Evolutionary conservation across 1,284 basidiomycete genomes (phyloP).

Genomic region (Singerocomus inundabilis): DNA sequence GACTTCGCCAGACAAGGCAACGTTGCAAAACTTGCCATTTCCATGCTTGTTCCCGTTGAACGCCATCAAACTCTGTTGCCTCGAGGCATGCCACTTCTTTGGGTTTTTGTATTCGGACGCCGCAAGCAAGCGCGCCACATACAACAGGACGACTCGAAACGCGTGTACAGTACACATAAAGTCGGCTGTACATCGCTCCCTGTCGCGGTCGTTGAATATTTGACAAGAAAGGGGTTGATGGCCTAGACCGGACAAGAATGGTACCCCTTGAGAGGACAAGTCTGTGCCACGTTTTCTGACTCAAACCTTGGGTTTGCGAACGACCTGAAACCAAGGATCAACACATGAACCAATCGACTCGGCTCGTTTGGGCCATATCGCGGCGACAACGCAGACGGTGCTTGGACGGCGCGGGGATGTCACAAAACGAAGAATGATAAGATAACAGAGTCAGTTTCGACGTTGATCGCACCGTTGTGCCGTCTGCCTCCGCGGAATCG

Average conservation of each 20-base stretch:
- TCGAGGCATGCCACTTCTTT: conserved; percentile 23
- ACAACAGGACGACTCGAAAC: conserved; percentile 1
- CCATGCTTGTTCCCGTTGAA: not conserved
- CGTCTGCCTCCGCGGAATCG: conserved; percentile 25
- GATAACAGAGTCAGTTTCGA: conserved; percentile 21
- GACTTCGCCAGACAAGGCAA: conserved; percentile 13
- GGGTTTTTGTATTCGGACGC: conserved; percentile 5
- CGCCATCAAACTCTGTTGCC: conserved; percentile 32
- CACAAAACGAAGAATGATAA: conserved; percentile 19
- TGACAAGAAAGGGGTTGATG: not conserved
- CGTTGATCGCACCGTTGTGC: conserved; percentile 15
- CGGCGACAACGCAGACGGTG: conserved; percentile 9
- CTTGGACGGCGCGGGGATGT: conserved; percentile 24
- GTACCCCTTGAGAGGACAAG: not conserved
- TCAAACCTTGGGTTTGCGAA: not conserved
- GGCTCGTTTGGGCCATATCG: not conserved
- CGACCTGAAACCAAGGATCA: not conserved
- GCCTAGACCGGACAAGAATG: not conserved
- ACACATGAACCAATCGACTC: conserved; percentile 8
- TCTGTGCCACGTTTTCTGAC: conserved; percentile 1
- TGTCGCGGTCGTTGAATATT: no score
- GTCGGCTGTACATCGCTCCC: no score
- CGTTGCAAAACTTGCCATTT: not conserved
- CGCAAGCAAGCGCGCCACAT: conserved; percentile 18
- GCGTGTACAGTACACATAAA: no score